Percentiles rank a stretch among this genome's conserved stretches.
These are phyloP conservation scores for Suhomyces emberorum DNA, from an alignment of 805 yeast species.

Conservation along the genomic window DNA sequence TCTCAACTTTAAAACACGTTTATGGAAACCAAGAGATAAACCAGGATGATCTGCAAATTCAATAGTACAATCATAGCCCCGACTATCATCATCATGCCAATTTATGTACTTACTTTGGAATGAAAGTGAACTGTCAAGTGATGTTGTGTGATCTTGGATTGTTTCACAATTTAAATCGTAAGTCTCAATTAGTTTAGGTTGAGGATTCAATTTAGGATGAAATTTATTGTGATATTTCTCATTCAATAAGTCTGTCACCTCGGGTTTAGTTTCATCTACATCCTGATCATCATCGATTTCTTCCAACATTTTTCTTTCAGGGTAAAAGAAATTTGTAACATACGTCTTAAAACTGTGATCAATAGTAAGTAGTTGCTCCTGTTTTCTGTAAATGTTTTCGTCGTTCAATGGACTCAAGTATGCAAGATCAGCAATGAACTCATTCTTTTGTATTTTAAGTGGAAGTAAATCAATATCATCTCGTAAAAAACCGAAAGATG, in stretches of 20 bases:
- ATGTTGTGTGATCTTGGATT: neutral
- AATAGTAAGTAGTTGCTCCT: slow-evolving; percentile 37
- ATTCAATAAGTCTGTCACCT: slow-evolving; percentile 1
- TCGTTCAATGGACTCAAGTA: slow-evolving; percentile 49
- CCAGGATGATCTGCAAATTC: slow-evolving; percentile 20
- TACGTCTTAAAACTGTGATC: slow-evolving; percentile 27
- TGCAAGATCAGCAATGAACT: slow-evolving; percentile 51
- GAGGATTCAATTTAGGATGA: neutral
- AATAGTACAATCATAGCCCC: slow-evolving; percentile 37
- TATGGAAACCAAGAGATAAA: slow-evolving; percentile 34
- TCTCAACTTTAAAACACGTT: slow-evolving; percentile 27
- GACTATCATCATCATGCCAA: slow-evolving; percentile 7
- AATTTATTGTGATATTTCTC: neutral
- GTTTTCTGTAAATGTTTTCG: slow-evolving; percentile 31
- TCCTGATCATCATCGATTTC: slow-evolving; percentile 4
- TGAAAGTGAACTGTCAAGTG: neutral
- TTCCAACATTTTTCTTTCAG: slow-evolving; percentile 6
- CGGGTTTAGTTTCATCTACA: slow-evolving; percentile 4
- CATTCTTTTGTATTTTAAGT: slow-evolving; percentile 45
- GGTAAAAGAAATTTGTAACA: slow-evolving; percentile 27
- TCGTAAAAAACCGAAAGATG: slow-evolving; percentile 64
- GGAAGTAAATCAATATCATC: slow-evolving; percentile 63
- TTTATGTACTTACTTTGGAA: neutral
- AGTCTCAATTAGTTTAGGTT: neutral
- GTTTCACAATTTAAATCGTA: neutral